Evolutionary conservation across 2,329 filamentous ascomycete genomes (phyloP), one percentile per base, ranked within the genome.

Genomic region (Coleophoma crateriformis): DNA sequence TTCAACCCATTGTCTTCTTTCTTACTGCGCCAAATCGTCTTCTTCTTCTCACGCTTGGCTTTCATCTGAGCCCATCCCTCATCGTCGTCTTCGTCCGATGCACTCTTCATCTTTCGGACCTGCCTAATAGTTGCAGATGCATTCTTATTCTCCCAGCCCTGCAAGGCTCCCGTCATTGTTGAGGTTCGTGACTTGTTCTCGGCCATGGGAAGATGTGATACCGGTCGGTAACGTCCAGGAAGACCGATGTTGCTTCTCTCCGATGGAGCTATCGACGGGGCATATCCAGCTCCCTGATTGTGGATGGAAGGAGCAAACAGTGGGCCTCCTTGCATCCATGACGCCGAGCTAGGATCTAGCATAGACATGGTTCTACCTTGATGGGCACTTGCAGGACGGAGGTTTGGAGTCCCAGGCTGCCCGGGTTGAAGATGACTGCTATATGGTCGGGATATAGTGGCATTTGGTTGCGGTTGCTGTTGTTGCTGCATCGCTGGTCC

Each of bases 221-320:
- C 92, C 1, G 94, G 90, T 42, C 94, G 82, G 70, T 99, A 99
- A 41, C 94, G 84, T 33, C 89, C 85, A 8, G 94, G 90, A 47
- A 95, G 78, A 14, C 94, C 94, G 53, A 96, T 75, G 66, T 95
- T 97, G 75, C 91, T 97, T 53, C 94, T 86, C 71, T 97, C 94
- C 5, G 90, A 96, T 1, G 94, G 94, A 2, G 94, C 92, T 58
- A 99, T 95, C 1, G 92, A 97, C 1, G 90, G 84, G 1, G 90
- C 80, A 68, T 97, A 97, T 8, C 81, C 83, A 46, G 43, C 72
- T 6, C 79, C 67, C 70, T 74, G 48, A 67, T 59, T 49, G 35
- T 55, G 52, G 13, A 79, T 73, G 12, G 78, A 80, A 4, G 77
- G 76, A 14, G 76, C 68, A 57, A 75, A 79, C 7, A 70, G 68